phyloP scores from a whole-genome alignment of 2,329 filamentous ascomycete species.

The Fusarium solani-melongenae region DNA sequence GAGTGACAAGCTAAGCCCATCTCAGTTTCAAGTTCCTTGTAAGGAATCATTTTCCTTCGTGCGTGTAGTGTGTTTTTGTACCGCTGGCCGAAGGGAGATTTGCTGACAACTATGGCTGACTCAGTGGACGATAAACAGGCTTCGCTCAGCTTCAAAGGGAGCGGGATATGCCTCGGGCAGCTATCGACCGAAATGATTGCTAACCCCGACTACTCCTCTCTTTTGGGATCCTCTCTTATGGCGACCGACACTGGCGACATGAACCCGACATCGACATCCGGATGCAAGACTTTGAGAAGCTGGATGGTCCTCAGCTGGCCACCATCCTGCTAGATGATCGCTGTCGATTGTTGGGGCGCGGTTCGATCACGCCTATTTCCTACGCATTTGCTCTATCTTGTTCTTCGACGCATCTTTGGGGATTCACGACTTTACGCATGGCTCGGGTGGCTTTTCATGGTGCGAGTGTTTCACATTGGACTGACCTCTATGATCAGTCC shows the following conservation, averaged over 20 bases:
- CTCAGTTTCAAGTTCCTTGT: slow-evolving; percentile 71
- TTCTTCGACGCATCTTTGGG: slow-evolving; percentile 54
- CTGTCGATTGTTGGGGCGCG: slow-evolving; percentile 42
- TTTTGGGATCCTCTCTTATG: slow-evolving; percentile 28
- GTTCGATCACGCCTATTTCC: slow-evolving; percentile 44
- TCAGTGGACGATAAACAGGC: slow-evolving; percentile 87
- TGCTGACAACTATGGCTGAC: slow-evolving; percentile 82
- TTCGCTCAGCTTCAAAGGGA: slow-evolving; percentile 84
- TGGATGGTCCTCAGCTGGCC: slow-evolving; percentile 31
- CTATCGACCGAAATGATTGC: slow-evolving; percentile 51
- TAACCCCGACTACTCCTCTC: slow-evolving; percentile 24
- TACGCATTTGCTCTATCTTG: slow-evolving; percentile 54
- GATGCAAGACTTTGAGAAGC: slow-evolving; percentile 36
- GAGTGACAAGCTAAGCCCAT: slow-evolving; percentile 74
- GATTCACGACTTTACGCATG: slow-evolving; percentile 51
- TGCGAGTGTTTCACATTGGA: slow-evolving; percentile 23
- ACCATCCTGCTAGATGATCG: slow-evolving; percentile 39
- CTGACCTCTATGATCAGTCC: slow-evolving; percentile 9
- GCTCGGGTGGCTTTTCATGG: slow-evolving; percentile 50
- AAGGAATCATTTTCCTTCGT: slow-evolving; percentile 87
- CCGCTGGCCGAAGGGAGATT: slow-evolving; percentile 79
- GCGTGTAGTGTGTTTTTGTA: slow-evolving; percentile 77
- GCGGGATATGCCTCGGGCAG: slow-evolving; percentile 59
- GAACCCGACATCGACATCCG: slow-evolving; percentile 43
- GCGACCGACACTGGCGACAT: slow-evolving; percentile 42